Percentiles rank a stretch among this genome's conserved stretches.
phyloP scores from a whole-genome alignment of 1,284 basidiomycete species.

The Hymenochaete sp. region DNA sequence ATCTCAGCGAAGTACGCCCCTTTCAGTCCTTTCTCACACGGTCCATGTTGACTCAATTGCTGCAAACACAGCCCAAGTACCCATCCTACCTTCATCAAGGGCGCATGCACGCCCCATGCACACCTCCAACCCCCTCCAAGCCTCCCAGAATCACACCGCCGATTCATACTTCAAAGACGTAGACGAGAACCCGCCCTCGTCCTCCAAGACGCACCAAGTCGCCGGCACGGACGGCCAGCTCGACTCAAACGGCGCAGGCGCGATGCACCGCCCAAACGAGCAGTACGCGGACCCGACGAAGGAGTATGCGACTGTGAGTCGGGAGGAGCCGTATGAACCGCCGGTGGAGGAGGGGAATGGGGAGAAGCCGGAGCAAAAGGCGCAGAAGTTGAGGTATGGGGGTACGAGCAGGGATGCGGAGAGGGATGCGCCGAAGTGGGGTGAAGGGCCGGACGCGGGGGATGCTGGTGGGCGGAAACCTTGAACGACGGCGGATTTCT shows the following conservation, averaged over 20 bases:
- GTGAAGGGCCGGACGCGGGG: slow-evolving; percentile 8
- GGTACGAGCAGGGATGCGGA: slow-evolving; percentile 6
- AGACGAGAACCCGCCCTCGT: slow-evolving; percentile 9
- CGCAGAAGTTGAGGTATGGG: slow-evolving; percentile 15
- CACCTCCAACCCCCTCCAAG: too few species aligned
- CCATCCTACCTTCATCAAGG: too few species aligned
- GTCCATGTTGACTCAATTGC: too few species aligned
- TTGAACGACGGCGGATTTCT: too few species aligned
- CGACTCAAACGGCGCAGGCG: too few species aligned
- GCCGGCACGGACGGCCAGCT: neutral
- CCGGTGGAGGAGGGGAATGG: slow-evolving; percentile 1
- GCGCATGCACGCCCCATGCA: too few species aligned
- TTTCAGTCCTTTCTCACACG: too few species aligned
- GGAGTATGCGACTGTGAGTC: slow-evolving; percentile 16
- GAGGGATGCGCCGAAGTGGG: neutral
- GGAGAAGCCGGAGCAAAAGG: slow-evolving; percentile 12
- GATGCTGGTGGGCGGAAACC: slow-evolving; percentile 15
- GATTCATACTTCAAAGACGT: slow-evolving; percentile 18
- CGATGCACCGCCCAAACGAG: slow-evolving; percentile 14
- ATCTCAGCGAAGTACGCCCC: too few species aligned
- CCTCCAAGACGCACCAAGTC: slow-evolving; percentile 12
- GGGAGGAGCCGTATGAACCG: slow-evolving; percentile 16
- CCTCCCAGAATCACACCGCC: too few species aligned
- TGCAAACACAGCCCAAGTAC: too few species aligned
- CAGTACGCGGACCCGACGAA: slow-evolving; percentile 15